Conservation (phyloP, 2,329 filamentous ascomycete genomes). For the Coniella lustricola region DNA sequence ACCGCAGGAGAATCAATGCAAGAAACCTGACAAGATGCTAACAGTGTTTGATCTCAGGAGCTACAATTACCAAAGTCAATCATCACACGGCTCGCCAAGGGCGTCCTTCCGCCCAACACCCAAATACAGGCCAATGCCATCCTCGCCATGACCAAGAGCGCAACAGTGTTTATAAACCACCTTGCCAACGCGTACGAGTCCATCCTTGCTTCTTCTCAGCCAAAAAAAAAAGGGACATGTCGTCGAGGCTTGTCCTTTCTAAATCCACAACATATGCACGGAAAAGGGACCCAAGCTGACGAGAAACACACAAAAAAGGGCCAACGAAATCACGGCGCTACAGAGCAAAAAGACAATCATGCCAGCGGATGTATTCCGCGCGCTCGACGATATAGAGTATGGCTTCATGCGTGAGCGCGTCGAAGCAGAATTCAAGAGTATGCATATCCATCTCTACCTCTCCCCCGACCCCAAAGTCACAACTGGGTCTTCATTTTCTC, state of each 20-base stretch:
- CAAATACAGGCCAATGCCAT: constrained; percentile 80
- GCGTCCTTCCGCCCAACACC: constrained; percentile 71
- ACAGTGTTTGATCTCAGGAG: constrained; percentile 43
- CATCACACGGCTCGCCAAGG: constrained; percentile 72
- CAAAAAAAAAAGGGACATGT: too few species aligned
- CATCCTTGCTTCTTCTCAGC: background rate
- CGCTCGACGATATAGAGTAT: constrained; percentile 70
- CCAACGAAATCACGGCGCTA: constrained; percentile 61
- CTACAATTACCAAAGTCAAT: constrained; percentile 74
- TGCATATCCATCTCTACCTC: constrained; percentile 24
- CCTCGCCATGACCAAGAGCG: constrained; percentile 71
- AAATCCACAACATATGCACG: too few species aligned
- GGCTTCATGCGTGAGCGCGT: constrained; percentile 61
- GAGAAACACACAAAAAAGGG: constrained; percentile 36
- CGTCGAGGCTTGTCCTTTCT: too few species aligned
- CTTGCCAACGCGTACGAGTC: constrained; percentile 62
- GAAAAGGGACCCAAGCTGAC: constrained; percentile 1
- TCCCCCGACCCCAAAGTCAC: background rate
- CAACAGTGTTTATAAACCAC: constrained; percentile 78
- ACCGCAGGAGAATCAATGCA: too few species aligned
- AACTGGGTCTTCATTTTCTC: too few species aligned
- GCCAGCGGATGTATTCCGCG: constrained; percentile 68
- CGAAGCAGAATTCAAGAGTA: constrained; percentile 71
- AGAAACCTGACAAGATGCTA: too few species aligned
- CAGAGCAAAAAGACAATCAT: constrained; percentile 73